A percentile compares a stretch with the other conserved stretches of the same genome.
phyloP scores from a whole-genome alignment of 306 rosid genomes.

The Pyrus bretschneideri region DNA sequence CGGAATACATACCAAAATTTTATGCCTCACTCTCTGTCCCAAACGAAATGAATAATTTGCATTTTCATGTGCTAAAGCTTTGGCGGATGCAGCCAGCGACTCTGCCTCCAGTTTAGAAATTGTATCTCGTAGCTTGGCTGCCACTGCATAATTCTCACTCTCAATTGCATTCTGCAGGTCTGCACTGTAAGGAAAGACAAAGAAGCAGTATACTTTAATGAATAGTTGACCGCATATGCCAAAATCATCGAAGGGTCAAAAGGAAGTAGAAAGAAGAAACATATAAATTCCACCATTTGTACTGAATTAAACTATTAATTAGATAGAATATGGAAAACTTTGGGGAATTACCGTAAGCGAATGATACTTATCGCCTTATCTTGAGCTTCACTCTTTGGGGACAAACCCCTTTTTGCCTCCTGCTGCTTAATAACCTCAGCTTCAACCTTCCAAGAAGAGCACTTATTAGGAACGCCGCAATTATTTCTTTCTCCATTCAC shows the following conservation, averaged over 20 bases:
- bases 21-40: slow-evolving; percentile 90
- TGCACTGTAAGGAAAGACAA: slow-evolving; percentile 46
- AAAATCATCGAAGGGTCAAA: neutral
- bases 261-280: neutral
- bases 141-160: slow-evolving; percentile 66
- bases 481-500: slow-evolving; percentile 18
- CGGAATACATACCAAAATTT: slow-evolving; percentile 41
- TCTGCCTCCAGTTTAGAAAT: slow-evolving; percentile 74
- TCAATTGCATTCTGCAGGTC: slow-evolving; percentile 74
- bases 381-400: slow-evolving; percentile 87
- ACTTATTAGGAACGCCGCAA: slow-evolving; percentile 21
- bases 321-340: slow-evolving; percentile 8
- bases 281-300: neutral
- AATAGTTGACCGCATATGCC: slow-evolving; percentile 2
- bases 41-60: slow-evolving; percentile 67
- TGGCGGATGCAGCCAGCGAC: slow-evolving; percentile 76
- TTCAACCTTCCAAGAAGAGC: slow-evolving; percentile 62
- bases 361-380: slow-evolving; percentile 72
- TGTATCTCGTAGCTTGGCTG: slow-evolving; percentile 70
- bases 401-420: slow-evolving; percentile 69
- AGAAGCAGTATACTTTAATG: neutral
- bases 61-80: slow-evolving; percentile 76
- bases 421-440: slow-evolving; percentile 65
- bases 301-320: slow-evolving; percentile 17
- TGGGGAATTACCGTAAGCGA: slow-evolving; percentile 51